Conservation (phyloP, 768 basidiomycete genomes). For the Mycena chlorophos region DNA sequence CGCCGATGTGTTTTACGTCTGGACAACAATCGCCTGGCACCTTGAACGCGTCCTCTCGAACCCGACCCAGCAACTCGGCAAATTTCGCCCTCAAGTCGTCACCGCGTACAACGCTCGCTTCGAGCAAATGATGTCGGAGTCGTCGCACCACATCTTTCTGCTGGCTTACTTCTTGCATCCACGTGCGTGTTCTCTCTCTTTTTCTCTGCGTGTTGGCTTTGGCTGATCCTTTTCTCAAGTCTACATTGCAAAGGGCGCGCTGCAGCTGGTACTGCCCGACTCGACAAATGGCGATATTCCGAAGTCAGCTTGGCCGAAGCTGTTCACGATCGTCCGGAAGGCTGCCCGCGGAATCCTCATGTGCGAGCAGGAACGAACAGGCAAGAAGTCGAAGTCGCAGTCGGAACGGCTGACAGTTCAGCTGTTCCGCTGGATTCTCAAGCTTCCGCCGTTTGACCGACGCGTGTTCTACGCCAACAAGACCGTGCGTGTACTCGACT, state of each 20-base stretch:
- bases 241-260: slow-evolving; percentile 19
- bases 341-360: too few relatives aligned
- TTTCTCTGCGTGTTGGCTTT: neutral
- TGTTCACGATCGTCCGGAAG: too few relatives aligned
- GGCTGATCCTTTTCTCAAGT: slow-evolving; percentile 13
- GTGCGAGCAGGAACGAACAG: too few relatives aligned
- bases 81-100: slow-evolving; percentile 18
- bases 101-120: slow-evolving; percentile 29
- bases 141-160: slow-evolving; percentile 28
- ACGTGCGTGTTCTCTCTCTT: slow-evolving; percentile 13
- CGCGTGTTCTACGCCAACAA: slow-evolving; percentile 7
- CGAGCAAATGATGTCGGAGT: slow-evolving; percentile 33
- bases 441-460: neutral
- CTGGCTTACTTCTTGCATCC: slow-evolving; percentile 33
- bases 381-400: too few relatives aligned
- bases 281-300: too few relatives aligned
- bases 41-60: slow-evolving; percentile 24
- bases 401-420: slow-evolving; percentile 21
- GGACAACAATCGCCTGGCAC: slow-evolving; percentile 31
- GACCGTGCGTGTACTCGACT: slow-evolving; percentile 21
- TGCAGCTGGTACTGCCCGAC: slow-evolving; percentile 21
- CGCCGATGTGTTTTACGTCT: slow-evolving; percentile 31
- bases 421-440: slow-evolving; percentile 22
- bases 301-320: too few relatives aligned
- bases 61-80: slow-evolving; percentile 4